A percentile compares a stretch with the other conserved stretches of the same genome.
Conservation (phyloP, 2,329 filamentous ascomycete species). For the Talaromyces albobiverticillius region DNA sequence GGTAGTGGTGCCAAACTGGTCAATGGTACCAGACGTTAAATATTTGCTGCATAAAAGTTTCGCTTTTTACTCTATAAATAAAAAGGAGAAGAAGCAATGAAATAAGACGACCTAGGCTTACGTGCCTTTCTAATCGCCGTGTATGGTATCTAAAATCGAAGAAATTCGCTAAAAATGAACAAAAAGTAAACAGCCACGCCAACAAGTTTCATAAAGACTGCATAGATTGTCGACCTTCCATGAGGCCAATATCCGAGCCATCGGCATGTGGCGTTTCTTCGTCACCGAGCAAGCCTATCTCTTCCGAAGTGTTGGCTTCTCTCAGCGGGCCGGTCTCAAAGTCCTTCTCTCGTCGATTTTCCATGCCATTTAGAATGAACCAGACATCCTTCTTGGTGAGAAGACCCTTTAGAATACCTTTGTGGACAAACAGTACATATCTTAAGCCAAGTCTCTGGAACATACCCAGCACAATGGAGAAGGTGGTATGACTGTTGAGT, state of each 20-base stretch:
- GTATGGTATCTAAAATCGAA: constrained; percentile 5
- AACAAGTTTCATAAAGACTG: constrained; percentile 23
- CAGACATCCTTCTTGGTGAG: constrained; percentile 98
- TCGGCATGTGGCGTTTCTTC: constrained; percentile 20
- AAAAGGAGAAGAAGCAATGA: not conserved
- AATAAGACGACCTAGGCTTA: not conserved
- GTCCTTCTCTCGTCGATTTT: constrained; percentile 46
- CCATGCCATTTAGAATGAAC: constrained; percentile 80
- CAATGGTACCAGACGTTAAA: constrained; percentile 39
- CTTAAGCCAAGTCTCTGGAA: constrained; percentile 91
- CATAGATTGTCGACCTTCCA: constrained; percentile 26
- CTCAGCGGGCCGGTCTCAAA: constrained; percentile 26
- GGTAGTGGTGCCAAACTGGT: constrained; percentile 53
- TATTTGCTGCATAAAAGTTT: not conserved
- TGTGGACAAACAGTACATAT: constrained; percentile 83
- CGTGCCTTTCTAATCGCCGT: not conserved
- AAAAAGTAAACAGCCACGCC: not conserved
- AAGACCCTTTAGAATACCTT: constrained; percentile 76
- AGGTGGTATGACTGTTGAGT: constrained; percentile 68
- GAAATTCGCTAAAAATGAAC: constrained; percentile 2
- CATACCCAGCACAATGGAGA: constrained; percentile 85
- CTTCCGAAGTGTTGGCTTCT: constrained; percentile 29
- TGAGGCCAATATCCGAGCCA: constrained; percentile 29
- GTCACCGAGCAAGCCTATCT: constrained; percentile 36
- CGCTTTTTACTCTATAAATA: not conserved